Base-by-base conservation (phyloP, 2,329 filamentous ascomycete species). In the Nannizzia gypsea region DNA sequence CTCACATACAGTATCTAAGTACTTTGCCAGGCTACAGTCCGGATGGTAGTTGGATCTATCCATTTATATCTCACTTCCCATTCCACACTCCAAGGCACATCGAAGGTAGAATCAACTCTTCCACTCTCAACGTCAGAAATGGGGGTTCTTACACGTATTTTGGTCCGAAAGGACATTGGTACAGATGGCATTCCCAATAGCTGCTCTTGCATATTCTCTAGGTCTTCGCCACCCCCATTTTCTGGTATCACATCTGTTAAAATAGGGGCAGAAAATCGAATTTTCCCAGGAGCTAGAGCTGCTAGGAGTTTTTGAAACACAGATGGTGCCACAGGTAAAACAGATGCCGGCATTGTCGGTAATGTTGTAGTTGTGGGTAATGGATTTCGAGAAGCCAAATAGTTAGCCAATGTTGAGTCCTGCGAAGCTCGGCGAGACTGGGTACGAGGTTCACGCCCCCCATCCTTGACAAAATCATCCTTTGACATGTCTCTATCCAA, bases 181-280 rank as follows among this genome's bases (percentile, higher is more conserved):
- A 34, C 5, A n/a, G 56, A 28, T 31, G 56, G 56, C 17, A 58
- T 34, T 11, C 17, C 56, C 13, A 58, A 31, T 20, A 58, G 38
- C 38, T 38, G 38, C 5, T 31, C 38, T 22, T 31, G 17, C n/a
- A 24, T 13, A 26, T 20, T 38, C 28, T 56, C 34, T 5, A n/a
- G 24, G 9, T 31, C 26, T 58, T 36, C 56, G 6, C 3, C 13
- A 11, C 2, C 56, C 17, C 15, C 17, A 9, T 20, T 34, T 58
- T 44, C 42, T 13, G 56, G 38, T 1, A 6, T 11, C 6, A n/a
- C 22, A 11, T 17, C 22, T 13, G 56, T 48, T 48, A 63, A 59
- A 3, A 73, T 66, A 17, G 77, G 78, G 31, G 80, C 54, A 0
- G 76, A 78, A 63, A 71, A 76, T 3, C 76, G 71, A 3, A 71